Evolutionary conservation across 179 eudicot genomes (phyloP), one percentile per base, ranked within the genome.

Genomic region (Sideroxylon spinosum): DNA sequence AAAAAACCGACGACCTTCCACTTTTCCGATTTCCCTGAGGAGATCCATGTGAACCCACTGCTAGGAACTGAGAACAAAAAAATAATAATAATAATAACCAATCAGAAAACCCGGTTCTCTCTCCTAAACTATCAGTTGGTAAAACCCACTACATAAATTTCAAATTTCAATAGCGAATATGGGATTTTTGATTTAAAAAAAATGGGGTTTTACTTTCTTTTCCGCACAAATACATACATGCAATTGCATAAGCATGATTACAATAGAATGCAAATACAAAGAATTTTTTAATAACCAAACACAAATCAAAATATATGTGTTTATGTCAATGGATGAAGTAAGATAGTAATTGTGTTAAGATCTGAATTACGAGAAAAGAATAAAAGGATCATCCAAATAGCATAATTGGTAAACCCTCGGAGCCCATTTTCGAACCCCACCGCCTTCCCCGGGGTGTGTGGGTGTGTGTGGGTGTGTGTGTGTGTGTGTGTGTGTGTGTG

Each of bases 1-100:
- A 94, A 76, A 94, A 89, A 32, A 92, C 97, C 0, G 97, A 91
- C 19, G 95, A 90, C 78, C 74, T 86, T 74, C 90, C 90, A 68
- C 81, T 78, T 79, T 76, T 92, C 70, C 86, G 91, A 73, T 63
- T 86, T 75, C 77, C 79, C 9, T 60, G 53, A 0, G 86, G 79
- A 81, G 93, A 77, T 79, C 90, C 98, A 79, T 84, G 80, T 63
- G 90, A 84, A 25, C 79, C 81, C 68, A 84, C 84, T 29, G 87
- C 90, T 68, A 86, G 68, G 71, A 81, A 80, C 93, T 89, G 84
- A 52, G 29, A 74, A 11, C 16, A 55, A 80, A 46, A 0, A 52
- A 65, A 19, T 68, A 62, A 64, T 48, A 16, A 55, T 78, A 46
- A 0, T 37, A 65, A 22, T 68, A 62, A 64, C 48, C 52, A 44